Conservation (phyloP, 345 rosid species). For the Gossypium stocksii region DNA sequence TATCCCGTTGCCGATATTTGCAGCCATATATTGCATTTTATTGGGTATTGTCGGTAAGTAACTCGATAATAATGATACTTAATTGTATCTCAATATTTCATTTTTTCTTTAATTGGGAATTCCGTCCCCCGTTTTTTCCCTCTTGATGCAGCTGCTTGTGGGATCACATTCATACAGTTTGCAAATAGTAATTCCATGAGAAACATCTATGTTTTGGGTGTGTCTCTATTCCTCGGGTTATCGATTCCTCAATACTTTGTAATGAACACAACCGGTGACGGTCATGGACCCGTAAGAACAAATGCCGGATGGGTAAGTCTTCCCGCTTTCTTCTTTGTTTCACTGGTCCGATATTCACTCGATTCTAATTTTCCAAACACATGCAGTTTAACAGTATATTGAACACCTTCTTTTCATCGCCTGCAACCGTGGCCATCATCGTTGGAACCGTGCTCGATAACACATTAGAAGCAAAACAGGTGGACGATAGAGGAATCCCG, state of each 20-base stretch:
- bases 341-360: neutral
- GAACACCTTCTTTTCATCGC: constrained; percentile 81
- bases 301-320: constrained; percentile 84
- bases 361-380: neutral
- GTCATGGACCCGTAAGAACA: constrained; percentile 79
- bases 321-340: neutral
- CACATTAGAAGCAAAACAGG: constrained; percentile 51
- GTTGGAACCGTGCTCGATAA: constrained; percentile 68
- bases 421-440: constrained; percentile 72
- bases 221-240: constrained; percentile 77
- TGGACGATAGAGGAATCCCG: constrained; percentile 59
- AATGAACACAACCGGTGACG: constrained; percentile 37
- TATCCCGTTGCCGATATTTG: constrained; percentile 90
- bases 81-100: neutral
- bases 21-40: constrained; percentile 78
- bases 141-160: constrained; percentile 58
- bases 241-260: constrained; percentile 80
- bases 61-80: neutral
- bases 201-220: constrained; percentile 78
- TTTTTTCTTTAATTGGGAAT: neutral
- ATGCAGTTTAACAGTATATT: constrained; percentile 79
- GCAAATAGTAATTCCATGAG: constrained; percentile 78
- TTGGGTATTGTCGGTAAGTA: constrained; percentile 90
- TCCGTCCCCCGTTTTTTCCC: neutral
- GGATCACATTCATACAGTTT: constrained; percentile 86